Evolutionary conservation across 495 filamentous ascomycete species (phyloP).

Genomic region (Lasiosphaeria miniovina): DNA sequence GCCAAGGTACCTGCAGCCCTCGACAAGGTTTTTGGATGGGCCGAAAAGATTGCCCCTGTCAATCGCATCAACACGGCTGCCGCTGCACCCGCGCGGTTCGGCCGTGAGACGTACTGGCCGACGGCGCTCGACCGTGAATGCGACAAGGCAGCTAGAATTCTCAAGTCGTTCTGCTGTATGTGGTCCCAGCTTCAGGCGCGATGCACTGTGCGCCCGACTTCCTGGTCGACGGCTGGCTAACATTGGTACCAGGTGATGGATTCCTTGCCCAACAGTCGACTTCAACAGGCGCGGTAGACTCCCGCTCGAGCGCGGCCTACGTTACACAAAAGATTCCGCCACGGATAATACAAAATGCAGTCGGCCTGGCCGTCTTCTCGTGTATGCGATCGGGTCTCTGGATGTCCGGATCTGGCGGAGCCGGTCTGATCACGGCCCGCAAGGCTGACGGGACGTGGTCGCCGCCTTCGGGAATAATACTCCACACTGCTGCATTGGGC

Average conservation of each 20-base stretch:
- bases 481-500: conserved; percentile 83
- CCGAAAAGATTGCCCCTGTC: conserved; percentile 39
- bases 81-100: conserved; percentile 50
- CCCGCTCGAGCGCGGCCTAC: conserved; percentile 37
- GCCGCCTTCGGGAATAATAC: conserved; percentile 79
- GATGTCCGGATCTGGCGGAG: conserved; percentile 83
- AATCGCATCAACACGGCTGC: conserved; percentile 46
- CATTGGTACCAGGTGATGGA: conserved; percentile 38
- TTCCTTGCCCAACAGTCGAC: conserved; percentile 40
- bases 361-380: conserved; percentile 86
- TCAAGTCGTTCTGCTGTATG: conserved; percentile 76
- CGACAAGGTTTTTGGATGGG: conserved; percentile 47
- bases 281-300: conserved; percentile 22
- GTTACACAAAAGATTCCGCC: conserved; percentile 80
- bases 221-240: neutral
- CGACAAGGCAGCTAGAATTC: conserved; percentile 81
- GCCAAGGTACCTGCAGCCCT: conserved; percentile 29
- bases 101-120: conserved; percentile 72
- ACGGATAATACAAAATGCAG: conserved; percentile 77
- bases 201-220: neutral
- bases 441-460: conserved; percentile 84
- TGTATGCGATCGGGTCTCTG: conserved; percentile 91
- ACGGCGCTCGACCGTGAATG: conserved; percentile 76
- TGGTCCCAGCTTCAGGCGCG: conserved; percentile 3
- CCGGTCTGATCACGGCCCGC: conserved; percentile 75